phyloP scores from a whole-genome alignment of 1,139 yeast genomes.

The Debaryomycetaceae sp. region DNA sequence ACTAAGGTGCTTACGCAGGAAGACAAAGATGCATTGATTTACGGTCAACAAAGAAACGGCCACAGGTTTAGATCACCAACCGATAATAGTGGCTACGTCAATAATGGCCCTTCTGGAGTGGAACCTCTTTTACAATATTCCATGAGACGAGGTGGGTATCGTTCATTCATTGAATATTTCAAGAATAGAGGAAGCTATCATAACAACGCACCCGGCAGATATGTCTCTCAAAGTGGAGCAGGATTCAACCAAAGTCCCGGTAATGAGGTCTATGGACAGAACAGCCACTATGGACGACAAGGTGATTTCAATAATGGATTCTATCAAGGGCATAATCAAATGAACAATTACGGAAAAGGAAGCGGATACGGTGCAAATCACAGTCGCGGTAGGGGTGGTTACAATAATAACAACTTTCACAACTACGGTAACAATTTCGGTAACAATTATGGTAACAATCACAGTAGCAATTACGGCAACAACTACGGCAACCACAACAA shows the following conservation, averaged over 20 bases:
- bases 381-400: slow-evolving; percentile 1
- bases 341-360: slow-evolving; percentile 8
- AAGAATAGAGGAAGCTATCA: slow-evolving; percentile 7
- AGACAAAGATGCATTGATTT: slow-evolving; percentile 62
- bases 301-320: slow-evolving; percentile 7
- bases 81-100: slow-evolving; percentile 38
- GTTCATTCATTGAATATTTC: slow-evolving; percentile 24
- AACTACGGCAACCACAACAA: slow-evolving; percentile 9
- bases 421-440: slow-evolving; percentile 8
- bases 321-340: slow-evolving; percentile 10
- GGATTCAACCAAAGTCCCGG: slow-evolving; percentile 1
- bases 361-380: slow-evolving; percentile 5
- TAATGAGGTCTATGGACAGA: slow-evolving; percentile 8
- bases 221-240: slow-evolving; percentile 2
- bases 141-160: slow-evolving; percentile 42
- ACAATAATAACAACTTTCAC: slow-evolving; percentile 6
- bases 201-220: slow-evolving; percentile 6
- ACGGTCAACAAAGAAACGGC: slow-evolving; percentile 29
- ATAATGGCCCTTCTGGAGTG: slow-evolving; percentile 40
- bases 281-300: slow-evolving; percentile 1
- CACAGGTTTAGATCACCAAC: slow-evolving; percentile 30
- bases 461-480: slow-evolving; percentile 8
- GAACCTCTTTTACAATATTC: slow-evolving; percentile 30
- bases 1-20: slow-evolving; percentile 59
- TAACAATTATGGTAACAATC: slow-evolving; percentile 7